Percentiles rank a stretch among this genome's conserved stretches.
Evolutionary conservation across 768 basidiomycete species (phyloP).

Genomic region (Tremella yokohamensis): DNA sequence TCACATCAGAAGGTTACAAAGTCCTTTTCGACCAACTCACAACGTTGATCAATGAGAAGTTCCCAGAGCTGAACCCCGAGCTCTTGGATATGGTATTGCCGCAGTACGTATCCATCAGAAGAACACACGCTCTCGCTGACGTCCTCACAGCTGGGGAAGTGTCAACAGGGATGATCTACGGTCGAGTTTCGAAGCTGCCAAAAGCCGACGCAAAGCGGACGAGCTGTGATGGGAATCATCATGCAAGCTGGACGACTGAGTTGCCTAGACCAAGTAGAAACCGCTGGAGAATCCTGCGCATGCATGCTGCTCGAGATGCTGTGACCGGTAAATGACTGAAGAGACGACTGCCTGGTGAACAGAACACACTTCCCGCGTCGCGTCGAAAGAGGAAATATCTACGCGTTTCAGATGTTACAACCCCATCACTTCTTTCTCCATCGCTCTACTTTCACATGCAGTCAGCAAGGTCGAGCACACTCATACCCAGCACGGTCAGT

Average conservation of each 20-base stretch:
- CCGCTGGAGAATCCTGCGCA: too few species aligned
- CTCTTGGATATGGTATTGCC: slow-evolving; percentile 61
- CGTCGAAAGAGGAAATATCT: too few species aligned
- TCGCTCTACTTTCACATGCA: too few species aligned
- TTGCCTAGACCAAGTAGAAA: too few species aligned
- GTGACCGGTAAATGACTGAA: too few species aligned
- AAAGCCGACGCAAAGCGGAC: background rate
- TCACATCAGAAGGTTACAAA: slow-evolving; percentile 69
- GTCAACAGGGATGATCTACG: background rate
- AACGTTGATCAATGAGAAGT: slow-evolving; percentile 58
- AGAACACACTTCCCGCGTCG: too few species aligned
- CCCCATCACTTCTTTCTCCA: too few species aligned
- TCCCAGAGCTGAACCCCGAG: slow-evolving; percentile 69
- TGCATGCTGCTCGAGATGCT: too few species aligned
- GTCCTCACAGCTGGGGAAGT: background rate
- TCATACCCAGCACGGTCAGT: too few species aligned
- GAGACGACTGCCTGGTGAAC: too few species aligned
- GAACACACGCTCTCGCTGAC: background rate
- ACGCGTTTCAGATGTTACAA: too few species aligned
- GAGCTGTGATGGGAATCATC: background rate
- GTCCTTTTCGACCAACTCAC: slow-evolving; percentile 67
- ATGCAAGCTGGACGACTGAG: background rate
- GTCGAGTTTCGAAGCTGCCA: background rate
- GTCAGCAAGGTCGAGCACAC: too few species aligned
- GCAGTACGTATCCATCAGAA: background rate